Evolutionary conservation across 2,329 filamentous ascomycete species (phyloP).

Genomic region (Hortaea sp.): DNA sequence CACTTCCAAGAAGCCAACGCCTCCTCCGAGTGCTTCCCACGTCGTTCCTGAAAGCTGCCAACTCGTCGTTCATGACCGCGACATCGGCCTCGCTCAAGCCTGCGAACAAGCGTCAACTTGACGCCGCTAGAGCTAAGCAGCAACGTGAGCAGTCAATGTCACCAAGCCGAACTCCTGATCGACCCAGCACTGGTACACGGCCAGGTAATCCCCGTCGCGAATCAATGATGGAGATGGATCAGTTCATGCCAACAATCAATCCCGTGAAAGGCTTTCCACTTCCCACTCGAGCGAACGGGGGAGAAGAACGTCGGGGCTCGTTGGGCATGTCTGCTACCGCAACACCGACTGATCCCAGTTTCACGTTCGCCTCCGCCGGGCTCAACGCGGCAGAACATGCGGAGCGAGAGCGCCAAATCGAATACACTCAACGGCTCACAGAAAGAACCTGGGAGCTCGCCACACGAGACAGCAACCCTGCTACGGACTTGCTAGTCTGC

Average conservation of each 20-base stretch:
- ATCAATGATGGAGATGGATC: constrained; percentile 42
- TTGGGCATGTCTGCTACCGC: constrained; percentile 24
- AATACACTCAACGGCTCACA: constrained; percentile 77
- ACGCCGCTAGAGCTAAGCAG: constrained; percentile 3
- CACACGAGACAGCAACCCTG: constrained; percentile 83
- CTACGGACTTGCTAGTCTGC: constrained; percentile 85
- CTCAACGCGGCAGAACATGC: constrained; percentile 47
- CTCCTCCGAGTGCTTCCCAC: constrained; percentile 84
- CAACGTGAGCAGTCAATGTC: constrained; percentile 4
- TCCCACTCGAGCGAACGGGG: constrained; percentile 13
- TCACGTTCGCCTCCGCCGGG: constrained; percentile 30
- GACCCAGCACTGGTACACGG: constrained; percentile 13
- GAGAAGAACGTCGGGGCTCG: constrained; percentile 10
- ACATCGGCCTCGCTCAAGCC: constrained; percentile 51
- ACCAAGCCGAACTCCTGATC: constrained; percentile 5
- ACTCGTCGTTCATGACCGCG: constrained; percentile 88
- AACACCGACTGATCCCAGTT: constrained; percentile 27
- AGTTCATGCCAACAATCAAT: constrained; percentile 31
- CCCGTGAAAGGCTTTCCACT: constrained; percentile 21
- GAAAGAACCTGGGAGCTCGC: constrained; percentile 91
- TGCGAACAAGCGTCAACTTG: constrained; percentile 17
- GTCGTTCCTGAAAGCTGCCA: constrained; percentile 84
- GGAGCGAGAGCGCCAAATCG: constrained; percentile 61
- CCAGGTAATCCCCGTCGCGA: constrained; percentile 30
- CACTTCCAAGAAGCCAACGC: constrained; percentile 82